Evolutionary conservation across 2,329 filamentous ascomycete species (phyloP), one percentile per base, ranked within the genome.

Genomic region (Fusarium virguliforme): DNA sequence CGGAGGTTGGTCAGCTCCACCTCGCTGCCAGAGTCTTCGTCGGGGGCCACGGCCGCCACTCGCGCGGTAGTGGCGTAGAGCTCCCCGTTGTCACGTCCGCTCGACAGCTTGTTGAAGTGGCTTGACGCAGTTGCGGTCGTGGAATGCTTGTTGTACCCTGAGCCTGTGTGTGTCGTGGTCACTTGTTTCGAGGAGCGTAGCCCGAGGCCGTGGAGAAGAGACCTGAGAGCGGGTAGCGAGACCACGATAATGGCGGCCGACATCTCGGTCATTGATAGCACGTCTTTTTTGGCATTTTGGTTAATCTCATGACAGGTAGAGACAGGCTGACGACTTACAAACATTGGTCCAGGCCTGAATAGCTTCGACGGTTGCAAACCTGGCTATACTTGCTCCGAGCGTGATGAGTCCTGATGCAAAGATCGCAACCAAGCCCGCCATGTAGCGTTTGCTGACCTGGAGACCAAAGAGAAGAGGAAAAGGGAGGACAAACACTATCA

Each of bases 271-370:
- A 74, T 74, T 1, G 71, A 74, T 0, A 74, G 18, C 1, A 74
- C 72, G 13, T 74, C 72, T 13, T 28, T 8, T 4, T 5, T 12
- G 10, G 6, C 1, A 1, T 24, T 4, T 50, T 4, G 28, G 46
- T 34, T 3, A 41, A 4, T 51, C 18, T 15, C 6, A 10, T 10
- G 9, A 15, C 8, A 4, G n/a, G 6, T 3, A 15, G 24, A 22
- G 26, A 30, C 15, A 10, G 15, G 8, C 7, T 3, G n/a, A 48
- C 22, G 15, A 68, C 72, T 53, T 35, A 74, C 71, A 74, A 38
- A 74, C 72, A 26, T 74, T 74, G n/a, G 72, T 74, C 72, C 72
- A 74, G 6, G 72, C 71, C 3, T 73, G 71, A 1, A 74, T 74
- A 10, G 62, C 60, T n/a, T 74, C 66, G 6, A 74, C 43, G 1